Conservation (phyloP, 2,329 filamentous ascomycete genomes). For the Clarireedia paspali region DNA sequence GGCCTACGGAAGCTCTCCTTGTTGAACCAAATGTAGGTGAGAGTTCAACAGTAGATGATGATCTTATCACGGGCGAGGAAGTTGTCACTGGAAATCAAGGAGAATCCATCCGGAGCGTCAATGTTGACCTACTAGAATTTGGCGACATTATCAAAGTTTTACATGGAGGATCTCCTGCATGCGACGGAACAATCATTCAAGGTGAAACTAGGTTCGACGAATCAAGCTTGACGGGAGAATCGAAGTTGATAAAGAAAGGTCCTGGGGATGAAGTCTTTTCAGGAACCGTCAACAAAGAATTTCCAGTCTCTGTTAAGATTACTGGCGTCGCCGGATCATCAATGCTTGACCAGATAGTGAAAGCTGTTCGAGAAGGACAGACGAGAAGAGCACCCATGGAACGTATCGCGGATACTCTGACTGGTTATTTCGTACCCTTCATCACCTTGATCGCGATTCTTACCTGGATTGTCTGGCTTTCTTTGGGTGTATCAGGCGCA, state of each 20-base stretch:
- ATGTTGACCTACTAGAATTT: constrained; percentile 56
- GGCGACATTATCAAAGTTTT: constrained; percentile 69
- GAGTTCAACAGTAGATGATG: neutral
- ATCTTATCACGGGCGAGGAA: constrained; percentile 4
- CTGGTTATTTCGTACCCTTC: constrained; percentile 68
- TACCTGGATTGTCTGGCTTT: constrained; percentile 67
- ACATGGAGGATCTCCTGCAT: constrained; percentile 76
- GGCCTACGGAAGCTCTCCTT: constrained; percentile 69
- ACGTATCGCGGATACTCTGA: constrained; percentile 63
- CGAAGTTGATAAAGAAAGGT: constrained; percentile 55
- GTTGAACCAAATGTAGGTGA: constrained; percentile 38
- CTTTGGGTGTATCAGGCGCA: constrained; percentile 49
- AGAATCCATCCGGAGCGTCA: constrained; percentile 16
- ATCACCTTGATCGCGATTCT: constrained; percentile 61
- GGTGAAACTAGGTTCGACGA: constrained; percentile 73
- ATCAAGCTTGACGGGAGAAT: constrained; percentile 80
- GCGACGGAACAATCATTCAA: constrained; percentile 62
- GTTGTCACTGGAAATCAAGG: neutral
- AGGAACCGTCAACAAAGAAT: constrained; percentile 66
- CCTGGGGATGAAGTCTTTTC: constrained; percentile 59
- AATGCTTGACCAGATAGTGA: constrained; percentile 74
- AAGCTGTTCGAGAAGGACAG: constrained; percentile 70
- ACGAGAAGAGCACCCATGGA: constrained; percentile 69
- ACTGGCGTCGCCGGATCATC: constrained; percentile 60
- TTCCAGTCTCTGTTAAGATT: constrained; percentile 53